phyloP scores from a whole-genome alignment of 805 yeast genomes.

The Isabelozyma gotoi region DNA sequence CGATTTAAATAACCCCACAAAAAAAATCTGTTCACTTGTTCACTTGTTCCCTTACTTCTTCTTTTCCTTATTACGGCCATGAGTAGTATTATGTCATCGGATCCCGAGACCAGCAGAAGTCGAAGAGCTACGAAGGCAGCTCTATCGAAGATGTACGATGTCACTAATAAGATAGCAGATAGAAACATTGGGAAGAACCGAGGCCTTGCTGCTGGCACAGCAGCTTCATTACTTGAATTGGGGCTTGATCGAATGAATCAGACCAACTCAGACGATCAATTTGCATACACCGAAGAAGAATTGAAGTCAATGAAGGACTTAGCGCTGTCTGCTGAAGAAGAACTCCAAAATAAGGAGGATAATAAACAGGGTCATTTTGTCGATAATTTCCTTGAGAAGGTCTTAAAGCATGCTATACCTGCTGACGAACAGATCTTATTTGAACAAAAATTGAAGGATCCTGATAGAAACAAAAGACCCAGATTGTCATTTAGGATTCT shows the following conservation, averaged over 20 bases:
- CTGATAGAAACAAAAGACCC: constrained; percentile 45
- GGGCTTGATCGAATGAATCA: constrained; percentile 27
- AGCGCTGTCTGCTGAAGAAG: constrained; percentile 30
- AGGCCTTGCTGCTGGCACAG: constrained; percentile 38
- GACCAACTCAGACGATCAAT: neutral
- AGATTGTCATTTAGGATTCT: constrained; percentile 57
- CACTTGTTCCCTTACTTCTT: too few relatives aligned
- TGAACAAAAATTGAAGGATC: constrained; percentile 42
- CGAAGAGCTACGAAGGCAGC: constrained; percentile 1
- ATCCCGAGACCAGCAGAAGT: neutral
- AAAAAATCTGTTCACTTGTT: too few relatives aligned
- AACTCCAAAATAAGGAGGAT: constrained; percentile 6
- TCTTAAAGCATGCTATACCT: constrained; percentile 51
- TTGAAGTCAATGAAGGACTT: constrained; percentile 23
- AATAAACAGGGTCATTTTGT: constrained; percentile 46
- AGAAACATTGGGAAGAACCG: constrained; percentile 22
- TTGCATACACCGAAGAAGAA: constrained; percentile 24
- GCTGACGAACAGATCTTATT: constrained; percentile 47
- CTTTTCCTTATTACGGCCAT: too few relatives aligned
- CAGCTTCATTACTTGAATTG: constrained; percentile 32
- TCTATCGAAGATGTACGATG: constrained; percentile 19
- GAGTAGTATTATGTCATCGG: neutral
- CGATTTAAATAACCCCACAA: neutral
- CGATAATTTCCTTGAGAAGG: constrained; percentile 55
- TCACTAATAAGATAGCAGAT: constrained; percentile 26